Evolutionary conservation across 352 stramenopile genomes (phyloP), one percentile per base, ranked within the genome.

Genomic region (Globisporangium recalcitrans): DNA sequence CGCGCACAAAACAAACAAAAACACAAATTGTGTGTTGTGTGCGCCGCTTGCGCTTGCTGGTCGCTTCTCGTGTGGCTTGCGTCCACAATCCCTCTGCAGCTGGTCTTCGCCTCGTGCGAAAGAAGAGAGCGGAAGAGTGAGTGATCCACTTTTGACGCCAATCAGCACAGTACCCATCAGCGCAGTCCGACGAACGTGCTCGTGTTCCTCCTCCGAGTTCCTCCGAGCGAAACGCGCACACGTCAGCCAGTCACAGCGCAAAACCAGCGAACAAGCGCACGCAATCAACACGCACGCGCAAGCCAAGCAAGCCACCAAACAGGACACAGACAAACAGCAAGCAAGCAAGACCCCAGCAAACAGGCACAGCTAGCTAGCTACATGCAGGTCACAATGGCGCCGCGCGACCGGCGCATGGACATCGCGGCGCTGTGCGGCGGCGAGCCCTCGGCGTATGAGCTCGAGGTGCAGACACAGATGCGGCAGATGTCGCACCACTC

Each of bases 391-490:
- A 40, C 38, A 29, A 29, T 56, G 26, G 9, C 51, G 52, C 4
- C 48, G 7, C 51, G 69, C 48, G 58, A 64, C 58, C 48, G 36
- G 9, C 58, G 58, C 19, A 64, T 64, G 58, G 58, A 57, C 47
- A 72, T 53, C 46, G 38, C 19, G 8, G 55, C 51, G 38, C 52
- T 65, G 29, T 65, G 58, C 16, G 51, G 27, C 34, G 34, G 38
- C 16, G 38, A 62, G 11, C 44, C 56, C 29, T 19, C 22, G 47
- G 5, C 24, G 32, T 52, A 31, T 24, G 48, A 63, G 21, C 27
- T 52, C 27, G 55, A 61, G 38, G 56, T 62, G 32, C 58, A 32
- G 31, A 21, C 47, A 24, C 47, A 63, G 34, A 47, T 51, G 58
- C 57, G n/a, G 19, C 57, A 52, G 26, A 61, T 61, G 36, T 40